These are phyloP conservation scores for Myriangium duriaei DNA, from an alignment of 2,329 filamentous ascomycete genomes.

Conservation along the genomic window DNA sequence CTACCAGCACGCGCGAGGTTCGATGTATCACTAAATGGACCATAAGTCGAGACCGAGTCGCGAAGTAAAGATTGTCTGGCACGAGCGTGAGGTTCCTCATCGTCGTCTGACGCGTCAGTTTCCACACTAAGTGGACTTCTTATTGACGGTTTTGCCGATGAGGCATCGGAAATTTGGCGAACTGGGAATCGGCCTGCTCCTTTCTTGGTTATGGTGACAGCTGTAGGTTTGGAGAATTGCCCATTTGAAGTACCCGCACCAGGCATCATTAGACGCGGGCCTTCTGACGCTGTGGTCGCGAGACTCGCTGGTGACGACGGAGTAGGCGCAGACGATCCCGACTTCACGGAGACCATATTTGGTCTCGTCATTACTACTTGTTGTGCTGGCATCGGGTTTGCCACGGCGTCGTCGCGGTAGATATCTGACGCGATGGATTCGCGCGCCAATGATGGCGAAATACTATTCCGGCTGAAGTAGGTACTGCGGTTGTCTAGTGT, in stretches of 20 bases:
- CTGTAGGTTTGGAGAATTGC: conserved; percentile 31
- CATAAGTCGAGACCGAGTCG: conserved; percentile 7
- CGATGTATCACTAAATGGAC: conserved; percentile 14
- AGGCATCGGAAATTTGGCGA: conserved; percentile 15
- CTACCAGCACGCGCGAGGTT: conserved; percentile 7
- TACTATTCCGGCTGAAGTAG: conserved; percentile 33
- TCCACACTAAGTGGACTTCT: conserved; percentile 20
- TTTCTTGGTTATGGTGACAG: conserved; percentile 32
- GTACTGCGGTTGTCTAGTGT: conserved; percentile 31
- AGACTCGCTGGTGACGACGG: conserved; percentile 44
- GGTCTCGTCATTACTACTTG: conserved; percentile 81
- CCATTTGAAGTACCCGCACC: conserved; percentile 25
- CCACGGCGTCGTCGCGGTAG: conserved; percentile 80
- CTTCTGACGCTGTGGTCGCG: conserved; percentile 12
- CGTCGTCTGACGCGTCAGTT: conserved; percentile 17
- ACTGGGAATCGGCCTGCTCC: conserved; percentile 21
- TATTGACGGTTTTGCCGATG: conserved; percentile 15
- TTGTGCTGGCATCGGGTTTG: conserved; percentile 66
- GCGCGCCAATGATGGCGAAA: conserved; percentile 36
- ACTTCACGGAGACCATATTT: conserved; percentile 85
- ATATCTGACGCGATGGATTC: conserved; percentile 75
- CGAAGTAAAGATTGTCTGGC: conserved; percentile 18
- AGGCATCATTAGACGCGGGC: conserved; percentile 29
- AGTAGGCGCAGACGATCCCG: conserved; percentile 26
- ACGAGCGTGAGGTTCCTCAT: conserved; percentile 20